A percentile compares a stretch with the other conserved stretches of the same genome.
phyloP scores from a whole-genome alignment of 306 rosid genomes.

The Dalbergia cultrata region DNA sequence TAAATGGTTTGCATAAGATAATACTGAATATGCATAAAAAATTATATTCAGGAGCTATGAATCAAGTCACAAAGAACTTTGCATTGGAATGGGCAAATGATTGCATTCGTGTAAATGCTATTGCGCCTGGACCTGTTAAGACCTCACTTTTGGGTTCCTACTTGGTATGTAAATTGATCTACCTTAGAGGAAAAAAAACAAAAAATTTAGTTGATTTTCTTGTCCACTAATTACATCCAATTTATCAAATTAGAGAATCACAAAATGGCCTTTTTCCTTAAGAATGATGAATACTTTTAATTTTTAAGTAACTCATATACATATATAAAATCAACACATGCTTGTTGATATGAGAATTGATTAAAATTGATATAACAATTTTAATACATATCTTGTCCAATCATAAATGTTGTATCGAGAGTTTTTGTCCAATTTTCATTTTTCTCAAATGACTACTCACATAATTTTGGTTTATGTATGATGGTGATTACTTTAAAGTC shows the following conservation, averaged over 20 bases:
- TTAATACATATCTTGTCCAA: no score
- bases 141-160: background rate
- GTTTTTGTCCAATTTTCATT: background rate
- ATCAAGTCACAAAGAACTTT: slow-evolving; percentile 65
- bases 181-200: no score
- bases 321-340: no score
- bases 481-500: no score
- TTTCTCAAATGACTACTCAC: background rate
- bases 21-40: background rate
- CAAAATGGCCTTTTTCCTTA: no score
- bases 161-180: slow-evolving; percentile 11
- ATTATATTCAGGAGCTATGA: slow-evolving; percentile 59
- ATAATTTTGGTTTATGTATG: background rate
- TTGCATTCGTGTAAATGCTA: slow-evolving; percentile 50
- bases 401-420: background rate
- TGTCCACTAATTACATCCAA: no score
- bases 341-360: no score
- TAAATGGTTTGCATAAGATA: background rate
- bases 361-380: no score
- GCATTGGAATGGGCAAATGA: slow-evolving; percentile 76
- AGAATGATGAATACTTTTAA: no score
- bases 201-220: no score
- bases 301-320: no score
- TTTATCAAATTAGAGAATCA: no score
- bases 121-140: slow-evolving; percentile 57